Conservation (phyloP, 2,329 filamentous ascomycete genomes). For the Fusarium sp. region DNA sequence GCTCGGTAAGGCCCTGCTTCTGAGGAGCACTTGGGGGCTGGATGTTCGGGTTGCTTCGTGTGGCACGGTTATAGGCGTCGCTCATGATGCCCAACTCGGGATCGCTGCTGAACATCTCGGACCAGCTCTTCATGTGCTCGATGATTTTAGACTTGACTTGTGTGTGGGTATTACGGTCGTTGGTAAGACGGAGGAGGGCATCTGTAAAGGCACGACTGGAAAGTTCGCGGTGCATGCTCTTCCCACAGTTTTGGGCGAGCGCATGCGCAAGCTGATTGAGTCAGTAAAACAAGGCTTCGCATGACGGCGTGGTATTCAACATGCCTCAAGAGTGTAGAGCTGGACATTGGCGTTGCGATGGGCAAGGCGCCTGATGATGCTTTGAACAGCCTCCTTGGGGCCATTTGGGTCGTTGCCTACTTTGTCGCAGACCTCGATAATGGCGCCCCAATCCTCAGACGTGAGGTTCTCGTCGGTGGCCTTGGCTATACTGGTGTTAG, state of each 20-base stretch:
- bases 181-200: constrained; percentile 87
- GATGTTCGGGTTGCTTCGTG: constrained; percentile 85
- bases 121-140: constrained; percentile 96
- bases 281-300: not conserved
- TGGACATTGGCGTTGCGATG: constrained; percentile 97
- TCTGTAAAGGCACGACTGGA: constrained; percentile 95
- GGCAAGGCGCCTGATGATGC: constrained; percentile 90
- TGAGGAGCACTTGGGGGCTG: constrained; percentile 92
- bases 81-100: constrained; percentile 97
- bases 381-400: constrained; percentile 85
- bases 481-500: constrained; percentile 59
- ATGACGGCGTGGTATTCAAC: constrained; percentile 26
- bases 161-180: constrained; percentile 93
- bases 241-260: constrained; percentile 90
- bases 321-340: constrained; percentile 88
- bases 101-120: constrained; percentile 90
- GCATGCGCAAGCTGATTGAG: constrained; percentile 80
- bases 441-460: constrained; percentile 76
- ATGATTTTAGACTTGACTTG: constrained; percentile 98
- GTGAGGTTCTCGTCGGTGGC: constrained; percentile 99
- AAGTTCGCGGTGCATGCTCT: constrained; percentile 87
- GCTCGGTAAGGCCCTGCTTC: constrained; percentile 89
- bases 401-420: constrained; percentile 65
- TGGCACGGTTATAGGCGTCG: constrained; percentile 89
- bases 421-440: constrained; percentile 72